Evolutionary conservation across 306 rosid genomes (phyloP).

Genomic region (Rosa lucieae): DNA sequence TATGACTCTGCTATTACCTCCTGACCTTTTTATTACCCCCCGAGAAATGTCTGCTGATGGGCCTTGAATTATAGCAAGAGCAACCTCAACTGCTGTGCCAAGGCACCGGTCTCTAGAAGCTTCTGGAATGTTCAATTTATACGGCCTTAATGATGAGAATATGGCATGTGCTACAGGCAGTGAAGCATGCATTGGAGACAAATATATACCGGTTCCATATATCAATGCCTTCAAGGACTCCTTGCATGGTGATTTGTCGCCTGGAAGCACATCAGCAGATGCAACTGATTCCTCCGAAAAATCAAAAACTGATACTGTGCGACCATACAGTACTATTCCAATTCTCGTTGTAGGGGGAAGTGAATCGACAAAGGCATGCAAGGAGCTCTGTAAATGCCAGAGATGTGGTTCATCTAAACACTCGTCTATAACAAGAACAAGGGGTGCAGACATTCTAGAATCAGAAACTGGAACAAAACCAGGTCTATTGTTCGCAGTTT

Average conservation of each 20-base stretch:
- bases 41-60: conserved; percentile 94
- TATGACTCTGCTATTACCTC: conserved; percentile 86
- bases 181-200: conserved; percentile 95
- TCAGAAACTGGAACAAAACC: conserved; percentile 93
- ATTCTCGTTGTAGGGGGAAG: conserved; percentile 81
- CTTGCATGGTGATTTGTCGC: conserved; percentile 76
- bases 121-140: conserved; percentile 71
- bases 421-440: conserved; percentile 90
- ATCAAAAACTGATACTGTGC: conserved; percentile 89
- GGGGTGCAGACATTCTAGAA: conserved; percentile 87
- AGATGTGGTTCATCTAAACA: conserved; percentile 94
- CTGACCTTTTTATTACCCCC: conserved; percentile 82
- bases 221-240: conserved; percentile 74
- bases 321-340: conserved; percentile 84
- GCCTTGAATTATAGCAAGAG: conserved; percentile 90
- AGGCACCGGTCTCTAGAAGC: conserved; percentile 95
- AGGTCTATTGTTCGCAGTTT: conserved; percentile 90
- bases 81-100: conserved; percentile 95
- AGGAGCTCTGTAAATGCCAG: conserved; percentile 84
- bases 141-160: conserved; percentile 88
- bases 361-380: conserved; percentile 95
- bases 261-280: conserved; percentile 97
- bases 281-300: conserved; percentile 85
- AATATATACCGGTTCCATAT: conserved; percentile 91
- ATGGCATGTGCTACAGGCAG: conserved; percentile 84